Evolutionary conservation across 2,329 filamentous ascomycete species (phyloP).

Genomic region (Phaeoacremonium minimum): DNA sequence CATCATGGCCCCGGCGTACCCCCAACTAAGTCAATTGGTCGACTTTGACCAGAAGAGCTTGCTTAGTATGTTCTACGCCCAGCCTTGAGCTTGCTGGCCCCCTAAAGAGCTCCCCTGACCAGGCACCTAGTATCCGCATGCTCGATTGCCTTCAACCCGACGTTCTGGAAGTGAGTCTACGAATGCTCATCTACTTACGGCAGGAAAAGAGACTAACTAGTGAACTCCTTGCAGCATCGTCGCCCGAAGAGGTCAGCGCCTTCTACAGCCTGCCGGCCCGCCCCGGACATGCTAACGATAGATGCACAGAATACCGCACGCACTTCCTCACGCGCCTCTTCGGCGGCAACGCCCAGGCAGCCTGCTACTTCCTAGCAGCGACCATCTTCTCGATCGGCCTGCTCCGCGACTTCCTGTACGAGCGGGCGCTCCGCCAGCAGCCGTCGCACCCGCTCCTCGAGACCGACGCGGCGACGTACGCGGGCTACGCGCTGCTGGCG

Average conservation of each 20-base stretch:
- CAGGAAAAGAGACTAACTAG: no score
- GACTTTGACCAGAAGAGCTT: constrained; percentile 66
- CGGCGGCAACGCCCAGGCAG: constrained; percentile 68
- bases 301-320: constrained; percentile 86
- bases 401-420: constrained; percentile 82
- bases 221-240: constrained; percentile 70
- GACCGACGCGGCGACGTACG: constrained; percentile 51
- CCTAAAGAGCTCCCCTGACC: no score
- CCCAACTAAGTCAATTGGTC: constrained; percentile 37
- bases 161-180: constrained; percentile 94
- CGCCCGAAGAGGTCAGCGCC: constrained; percentile 67
- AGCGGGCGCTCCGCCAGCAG: constrained; percentile 71
- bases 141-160: constrained; percentile 89
- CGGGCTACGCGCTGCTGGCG: constrained; percentile 68
- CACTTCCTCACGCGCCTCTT: constrained; percentile 86
- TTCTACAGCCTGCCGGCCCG: constrained; percentile 7
- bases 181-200: constrained; percentile 4
- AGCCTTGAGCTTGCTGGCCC: background rate
- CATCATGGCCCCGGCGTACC: constrained; percentile 9
- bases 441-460: constrained; percentile 72
- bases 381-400: constrained; percentile 92
- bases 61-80: constrained; percentile 45
- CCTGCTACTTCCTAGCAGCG: constrained; percentile 84
- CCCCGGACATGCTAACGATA: no score
- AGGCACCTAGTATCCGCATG: constrained; percentile 63